phyloP scores from a whole-genome alignment of 2,329 filamentous ascomycete species.

The Penicillium sp. region DNA sequence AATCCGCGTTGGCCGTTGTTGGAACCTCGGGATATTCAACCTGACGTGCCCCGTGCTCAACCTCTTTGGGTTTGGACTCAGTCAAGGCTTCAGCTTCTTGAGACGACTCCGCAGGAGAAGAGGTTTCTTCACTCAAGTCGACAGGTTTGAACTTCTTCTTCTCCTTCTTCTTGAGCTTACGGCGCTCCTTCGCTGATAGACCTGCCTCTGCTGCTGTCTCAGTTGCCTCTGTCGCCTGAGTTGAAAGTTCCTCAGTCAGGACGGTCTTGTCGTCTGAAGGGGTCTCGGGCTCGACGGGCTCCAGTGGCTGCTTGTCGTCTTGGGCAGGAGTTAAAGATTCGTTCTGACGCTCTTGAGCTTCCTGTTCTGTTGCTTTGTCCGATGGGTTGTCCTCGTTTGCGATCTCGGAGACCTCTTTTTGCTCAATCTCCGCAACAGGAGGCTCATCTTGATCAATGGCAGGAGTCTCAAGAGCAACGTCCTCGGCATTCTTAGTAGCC shows the following conservation, averaged over 20 bases:
- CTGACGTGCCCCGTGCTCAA: not conserved
- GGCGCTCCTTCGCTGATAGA: conserved; percentile 23
- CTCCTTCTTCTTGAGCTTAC: conserved; percentile 26
- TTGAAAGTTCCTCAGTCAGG: conserved; percentile 3
- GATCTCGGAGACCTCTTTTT: not conserved
- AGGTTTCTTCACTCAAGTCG: conserved; percentile 14
- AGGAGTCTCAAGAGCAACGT: not conserved
- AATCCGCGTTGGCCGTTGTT: not conserved
- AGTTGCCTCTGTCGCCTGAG: conserved; percentile 1
- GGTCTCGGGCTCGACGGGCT: not conserved
- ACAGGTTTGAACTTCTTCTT: conserved; percentile 28
- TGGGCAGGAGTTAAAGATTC: not conserved
- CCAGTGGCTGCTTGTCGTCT: conserved; percentile 4
- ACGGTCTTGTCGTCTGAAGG: conserved; percentile 3
- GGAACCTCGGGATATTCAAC: not conserved
- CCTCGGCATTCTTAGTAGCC: not conserved
- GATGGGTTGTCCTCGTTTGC: not conserved
- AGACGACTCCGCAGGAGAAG: conserved; percentile 6
- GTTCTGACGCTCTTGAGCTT: not conserved
- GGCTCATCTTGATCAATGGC: not conserved
- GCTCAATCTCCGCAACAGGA: not conserved
- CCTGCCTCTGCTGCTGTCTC: conserved; percentile 9
- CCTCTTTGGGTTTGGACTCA: not conserved
- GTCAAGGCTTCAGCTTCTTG: conserved; percentile 8
- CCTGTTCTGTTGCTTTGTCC: not conserved